A percentile compares a stretch with the other conserved stretches of the same genome.
Conservation (phyloP, 768 basidiomycete genomes). For the Phlebiopsis flavidoalba region DNA sequence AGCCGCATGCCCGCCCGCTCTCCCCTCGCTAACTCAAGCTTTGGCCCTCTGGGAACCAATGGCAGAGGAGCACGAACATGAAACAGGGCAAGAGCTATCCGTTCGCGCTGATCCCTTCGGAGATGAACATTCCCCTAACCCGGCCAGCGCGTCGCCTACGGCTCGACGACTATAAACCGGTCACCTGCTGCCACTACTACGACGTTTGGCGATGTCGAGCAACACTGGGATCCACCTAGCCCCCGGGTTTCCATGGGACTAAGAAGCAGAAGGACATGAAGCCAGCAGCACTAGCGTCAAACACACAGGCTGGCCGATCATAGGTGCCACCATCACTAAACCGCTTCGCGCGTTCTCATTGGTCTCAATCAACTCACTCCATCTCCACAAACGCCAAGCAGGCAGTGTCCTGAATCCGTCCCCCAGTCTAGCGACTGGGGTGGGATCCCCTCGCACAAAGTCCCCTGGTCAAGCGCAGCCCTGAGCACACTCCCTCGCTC, state of each 20-base stretch:
- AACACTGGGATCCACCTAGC: slow-evolving; percentile 34
- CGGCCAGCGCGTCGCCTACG: neutral
- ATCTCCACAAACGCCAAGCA: neutral
- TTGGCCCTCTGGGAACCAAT: slow-evolving; percentile 61
- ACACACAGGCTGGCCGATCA: slow-evolving; percentile 21
- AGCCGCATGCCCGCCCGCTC: slow-evolving; percentile 49
- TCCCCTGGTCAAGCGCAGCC: slow-evolving; percentile 21
- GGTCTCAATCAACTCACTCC: slow-evolving; percentile 36
- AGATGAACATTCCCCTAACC: slow-evolving; percentile 45
- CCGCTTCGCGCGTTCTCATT: slow-evolving; percentile 65
- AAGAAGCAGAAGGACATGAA: neutral
- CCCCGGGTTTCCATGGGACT: slow-evolving; percentile 39
- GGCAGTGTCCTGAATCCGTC: neutral
- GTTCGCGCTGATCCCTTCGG: slow-evolving; percentile 52
- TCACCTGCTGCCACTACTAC: slow-evolving; percentile 21
- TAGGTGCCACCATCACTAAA: slow-evolving; percentile 51
- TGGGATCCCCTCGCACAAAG: slow-evolving; percentile 19
- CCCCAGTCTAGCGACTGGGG: neutral
- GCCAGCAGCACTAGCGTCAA: neutral
- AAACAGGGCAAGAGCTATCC: slow-evolving; percentile 25
- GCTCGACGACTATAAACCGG: slow-evolving; percentile 27
- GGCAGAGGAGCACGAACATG: slow-evolving; percentile 39
- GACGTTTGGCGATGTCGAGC: slow-evolving; percentile 23
- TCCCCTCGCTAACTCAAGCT: slow-evolving; percentile 65
- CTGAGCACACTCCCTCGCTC: slow-evolving; percentile 34